These are phyloP conservation scores for Fusarium anguioides DNA, from an alignment of 2,329 filamentous ascomycete species.

Conservation along the genomic window DNA sequence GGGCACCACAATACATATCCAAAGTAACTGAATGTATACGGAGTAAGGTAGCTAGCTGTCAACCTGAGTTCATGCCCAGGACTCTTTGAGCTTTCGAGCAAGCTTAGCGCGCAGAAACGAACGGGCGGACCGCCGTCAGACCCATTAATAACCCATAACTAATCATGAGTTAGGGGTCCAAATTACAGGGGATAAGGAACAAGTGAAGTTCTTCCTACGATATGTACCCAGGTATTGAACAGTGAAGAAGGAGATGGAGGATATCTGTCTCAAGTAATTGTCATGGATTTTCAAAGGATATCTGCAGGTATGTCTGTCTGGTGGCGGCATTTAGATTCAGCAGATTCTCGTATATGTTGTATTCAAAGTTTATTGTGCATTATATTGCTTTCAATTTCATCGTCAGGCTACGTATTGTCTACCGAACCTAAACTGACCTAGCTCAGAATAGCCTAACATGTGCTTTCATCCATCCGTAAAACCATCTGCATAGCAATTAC, in stretches of 20 bases:
- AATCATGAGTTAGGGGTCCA: constrained; percentile 34
- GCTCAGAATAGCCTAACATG: not conserved
- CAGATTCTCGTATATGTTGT: not conserved
- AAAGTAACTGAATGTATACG: too few species aligned
- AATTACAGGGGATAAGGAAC: constrained; percentile 13
- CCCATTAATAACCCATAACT: constrained; percentile 15
- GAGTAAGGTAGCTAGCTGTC: not conserved
- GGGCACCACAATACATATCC: not conserved
- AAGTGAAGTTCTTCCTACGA: not conserved
- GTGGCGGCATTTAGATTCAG: not conserved
- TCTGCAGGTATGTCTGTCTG: not conserved
- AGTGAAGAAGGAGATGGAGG: not conserved
- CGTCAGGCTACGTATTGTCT: constrained; percentile 5
- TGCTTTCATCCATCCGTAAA: not conserved
- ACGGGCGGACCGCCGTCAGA: constrained; percentile 12
- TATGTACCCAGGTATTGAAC: not conserved
- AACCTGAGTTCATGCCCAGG: not conserved
- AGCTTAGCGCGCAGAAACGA: constrained; percentile 35
- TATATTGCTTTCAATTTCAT: constrained; percentile 4
- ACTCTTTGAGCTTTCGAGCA: constrained; percentile 30
- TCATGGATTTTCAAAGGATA: not conserved
- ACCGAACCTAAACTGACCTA: constrained; percentile 7
- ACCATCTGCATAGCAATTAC: constrained; percentile 15
- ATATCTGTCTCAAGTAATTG: not conserved
- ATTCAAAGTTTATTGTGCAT: constrained; percentile 1